These are phyloP conservation scores for Neurospora pannonica DNA, from an alignment of 495 filamentous ascomycete genomes.

Conservation along the genomic window DNA sequence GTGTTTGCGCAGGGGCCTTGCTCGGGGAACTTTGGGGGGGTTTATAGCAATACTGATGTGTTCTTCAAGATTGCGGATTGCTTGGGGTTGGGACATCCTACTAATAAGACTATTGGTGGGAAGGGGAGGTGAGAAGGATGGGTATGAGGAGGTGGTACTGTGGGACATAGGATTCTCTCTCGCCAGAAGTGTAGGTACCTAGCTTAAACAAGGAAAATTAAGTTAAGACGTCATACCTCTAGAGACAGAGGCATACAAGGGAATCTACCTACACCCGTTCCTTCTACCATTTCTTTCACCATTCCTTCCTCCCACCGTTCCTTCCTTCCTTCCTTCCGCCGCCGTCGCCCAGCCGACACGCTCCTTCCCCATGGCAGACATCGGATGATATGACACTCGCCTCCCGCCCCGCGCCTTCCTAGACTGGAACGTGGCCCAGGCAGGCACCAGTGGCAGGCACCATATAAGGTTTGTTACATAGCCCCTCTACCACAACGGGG, in stretches of 20 bases:
- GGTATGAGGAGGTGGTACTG: background rate
- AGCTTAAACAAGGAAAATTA: background rate
- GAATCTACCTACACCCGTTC: background rate
- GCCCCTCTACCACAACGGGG: background rate
- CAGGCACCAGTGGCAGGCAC: background rate
- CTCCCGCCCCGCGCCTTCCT: background rate
- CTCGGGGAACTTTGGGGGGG: slow-evolving; percentile 59
- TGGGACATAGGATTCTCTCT: background rate
- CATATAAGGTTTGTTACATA: background rate
- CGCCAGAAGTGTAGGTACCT: background rate
- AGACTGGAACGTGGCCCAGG: background rate
- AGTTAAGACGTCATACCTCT: background rate
- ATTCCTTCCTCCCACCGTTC: background rate
- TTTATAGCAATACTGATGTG: slow-evolving; percentile 58
- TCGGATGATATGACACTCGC: background rate
- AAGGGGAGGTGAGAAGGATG: background rate
- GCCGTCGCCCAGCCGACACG: background rate
- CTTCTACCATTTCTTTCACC: background rate
- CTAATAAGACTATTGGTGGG: slow-evolving; percentile 11
- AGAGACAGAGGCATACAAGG: background rate
- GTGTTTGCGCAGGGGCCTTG: slow-evolving; percentile 66
- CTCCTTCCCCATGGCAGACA: background rate
- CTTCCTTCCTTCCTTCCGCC: background rate
- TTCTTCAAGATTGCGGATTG: slow-evolving; percentile 66
- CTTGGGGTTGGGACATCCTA: slow-evolving; percentile 44